Percentiles rank a stretch among this genome's conserved stretches.
Conservation (phyloP, 2,329 filamentous ascomycete genomes). For the Ustilaginoidea virens region DNA sequence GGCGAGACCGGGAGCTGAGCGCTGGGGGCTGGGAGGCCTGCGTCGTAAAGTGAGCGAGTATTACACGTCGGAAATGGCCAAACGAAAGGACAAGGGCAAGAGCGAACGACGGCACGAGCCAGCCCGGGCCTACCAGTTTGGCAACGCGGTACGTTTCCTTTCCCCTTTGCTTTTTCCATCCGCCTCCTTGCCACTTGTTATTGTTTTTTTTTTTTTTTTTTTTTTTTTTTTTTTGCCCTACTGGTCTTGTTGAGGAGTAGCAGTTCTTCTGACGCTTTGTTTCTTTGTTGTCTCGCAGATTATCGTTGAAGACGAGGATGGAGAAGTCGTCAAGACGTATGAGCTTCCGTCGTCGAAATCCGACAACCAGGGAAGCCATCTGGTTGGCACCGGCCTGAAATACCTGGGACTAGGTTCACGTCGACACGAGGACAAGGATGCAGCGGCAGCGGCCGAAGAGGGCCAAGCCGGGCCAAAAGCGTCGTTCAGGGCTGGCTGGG, state of each 20-base stretch:
- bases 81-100: conserved; percentile 47
- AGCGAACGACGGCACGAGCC: conserved; percentile 49
- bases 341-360: conserved; percentile 46
- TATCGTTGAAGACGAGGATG: conserved; percentile 76
- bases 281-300: conserved; percentile 37
- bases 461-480: conserved; percentile 16
- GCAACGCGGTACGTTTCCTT: conserved; percentile 44
- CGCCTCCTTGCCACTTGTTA: too few relatives aligned
- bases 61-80: conserved; percentile 44
- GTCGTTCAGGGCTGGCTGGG: conserved; percentile 32
- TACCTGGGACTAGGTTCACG: conserved; percentile 37
- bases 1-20: conserved; percentile 3
- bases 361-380: conserved; percentile 22
- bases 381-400: conserved; percentile 31
- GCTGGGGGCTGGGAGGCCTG: conserved; percentile 23
- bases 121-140: conserved; percentile 73
- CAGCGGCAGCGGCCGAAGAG: conserved; percentile 14
- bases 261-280: too few relatives aligned
- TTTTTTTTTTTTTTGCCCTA: too few relatives aligned
- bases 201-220: too few relatives aligned
- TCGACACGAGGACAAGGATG: conserved; percentile 23
- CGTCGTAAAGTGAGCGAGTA: conserved; percentile 35
- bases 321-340: conserved; percentile 75
- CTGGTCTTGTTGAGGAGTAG: background rate
- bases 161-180: too few relatives aligned